Percentiles rank a stretch among this genome's conserved stretches.
Evolutionary conservation across 345 rosid species (phyloP).

Genomic region (Odontarrhena argentea): DNA sequence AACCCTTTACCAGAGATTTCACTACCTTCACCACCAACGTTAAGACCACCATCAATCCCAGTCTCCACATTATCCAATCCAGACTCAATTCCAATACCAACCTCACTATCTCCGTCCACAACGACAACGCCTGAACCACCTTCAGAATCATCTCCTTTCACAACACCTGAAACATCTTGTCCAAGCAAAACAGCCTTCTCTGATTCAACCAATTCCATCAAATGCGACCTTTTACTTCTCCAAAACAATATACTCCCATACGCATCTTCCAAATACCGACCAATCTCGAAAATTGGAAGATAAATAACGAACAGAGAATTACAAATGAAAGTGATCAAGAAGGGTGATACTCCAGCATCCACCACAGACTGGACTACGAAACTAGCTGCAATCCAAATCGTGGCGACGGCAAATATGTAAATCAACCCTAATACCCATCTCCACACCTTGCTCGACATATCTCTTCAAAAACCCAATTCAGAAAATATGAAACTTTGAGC

Average conservation of each 20-base stretch:
- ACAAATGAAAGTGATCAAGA: conserved; percentile 89
- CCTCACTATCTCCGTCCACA: conserved; percentile 46
- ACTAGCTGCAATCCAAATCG: conserved; percentile 94
- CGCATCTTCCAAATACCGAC: conserved; percentile 68
- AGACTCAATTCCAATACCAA: conserved; percentile 37
- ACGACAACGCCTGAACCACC: conserved; percentile 36
- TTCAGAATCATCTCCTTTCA: conserved; percentile 38
- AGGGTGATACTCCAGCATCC: conserved; percentile 89
- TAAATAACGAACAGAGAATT: conserved; percentile 84
- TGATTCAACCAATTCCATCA: conserved; percentile 54
- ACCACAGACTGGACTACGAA: conserved; percentile 93
- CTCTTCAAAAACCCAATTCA: conserved; percentile 36
- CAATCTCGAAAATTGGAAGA: conserved; percentile 75
- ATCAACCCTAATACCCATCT: conserved; percentile 77
- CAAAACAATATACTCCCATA: conserved; percentile 69
- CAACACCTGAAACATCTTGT: conserved; percentile 41
- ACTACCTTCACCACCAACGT: conserved; percentile 30
- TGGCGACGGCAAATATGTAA: conserved; percentile 81
- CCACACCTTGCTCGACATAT: conserved; percentile 61
- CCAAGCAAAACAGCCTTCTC: conserved; percentile 75
- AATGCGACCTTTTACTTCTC: conserved; percentile 52
- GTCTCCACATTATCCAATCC: conserved; percentile 38
- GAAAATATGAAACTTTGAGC: conserved; percentile 19
- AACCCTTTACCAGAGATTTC: conserved; percentile 42
- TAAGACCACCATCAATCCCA: conserved; percentile 38